Base-by-base conservation (phyloP, 2,329 filamentous ascomycete species). In the Colletotrichum sojae region DNA sequence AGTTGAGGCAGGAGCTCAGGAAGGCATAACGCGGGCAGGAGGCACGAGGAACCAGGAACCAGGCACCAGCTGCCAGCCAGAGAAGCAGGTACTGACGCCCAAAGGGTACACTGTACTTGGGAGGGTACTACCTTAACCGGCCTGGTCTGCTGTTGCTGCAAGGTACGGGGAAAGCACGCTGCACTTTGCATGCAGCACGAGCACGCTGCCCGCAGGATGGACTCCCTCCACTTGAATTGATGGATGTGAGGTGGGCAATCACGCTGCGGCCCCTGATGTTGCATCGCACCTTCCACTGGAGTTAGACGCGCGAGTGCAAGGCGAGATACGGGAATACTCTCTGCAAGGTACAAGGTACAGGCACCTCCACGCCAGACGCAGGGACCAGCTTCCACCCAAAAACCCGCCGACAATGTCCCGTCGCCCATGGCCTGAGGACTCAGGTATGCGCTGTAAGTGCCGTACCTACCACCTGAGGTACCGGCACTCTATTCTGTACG, bases 301-400 rank as follows among this genome's bases (percentile, higher is more conserved):
- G 40, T 43, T 43, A 43, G 40, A 43, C 40, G 13, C 40, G 16
- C 40, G 6, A 43, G 40, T n/a, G 13, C 16, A 13, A n/a, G 13
- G 40, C 40, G 13, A 36, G 31, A 8, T 13, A 40, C 40, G 15
- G 40, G n/a, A n/a, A 13, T 43, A 5, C 40, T 15, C 40, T 5
- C 13, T 43, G 40, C 31, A 36, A 36, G 31, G 31, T 36, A 4
- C 10, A 52, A 18, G 22, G 22, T 46, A 31, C 31, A 36, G 22
- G 18, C 13, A 10, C 43, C 51, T 57, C 45, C 45, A 57, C 52
- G 55, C 43, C 45, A 18, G 46, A 64, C 48, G 65, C 65, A 68
- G 60, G 65, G 65, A 58, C 60, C 60, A 54, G 40, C 22, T 2
- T 49, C 31, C 51, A 51, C 43, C 36, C 25, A 48, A 52, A 39